These are phyloP conservation scores for Crucibulum laeve DNA, from an alignment of 768 basidiomycete species.

Conservation along the genomic window DNA sequence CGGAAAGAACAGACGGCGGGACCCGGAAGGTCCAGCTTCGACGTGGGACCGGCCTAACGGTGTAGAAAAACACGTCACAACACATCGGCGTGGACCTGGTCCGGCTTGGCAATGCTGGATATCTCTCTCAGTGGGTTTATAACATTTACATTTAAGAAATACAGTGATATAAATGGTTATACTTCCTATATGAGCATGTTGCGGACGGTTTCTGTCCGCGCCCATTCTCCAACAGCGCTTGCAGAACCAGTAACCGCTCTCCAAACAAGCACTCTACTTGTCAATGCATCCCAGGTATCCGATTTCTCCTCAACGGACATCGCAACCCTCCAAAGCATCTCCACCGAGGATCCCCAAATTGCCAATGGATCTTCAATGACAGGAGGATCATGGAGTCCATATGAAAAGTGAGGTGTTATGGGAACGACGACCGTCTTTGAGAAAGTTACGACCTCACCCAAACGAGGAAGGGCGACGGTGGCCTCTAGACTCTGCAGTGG, in stretches of 20 bases:
- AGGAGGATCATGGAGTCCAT: constrained; percentile 29
- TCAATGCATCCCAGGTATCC: constrained; percentile 47
- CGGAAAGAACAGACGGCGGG: constrained; percentile 7
- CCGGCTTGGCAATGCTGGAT: not conserved
- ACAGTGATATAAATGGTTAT: not conserved
- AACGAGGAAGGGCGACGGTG: constrained; percentile 8
- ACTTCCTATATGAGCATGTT: constrained; percentile 11
- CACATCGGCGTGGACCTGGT: not conserved
- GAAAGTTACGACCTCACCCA: not conserved
- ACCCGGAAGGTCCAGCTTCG: constrained; percentile 6
- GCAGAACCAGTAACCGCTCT: constrained; percentile 36
- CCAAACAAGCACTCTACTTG: constrained; percentile 53
- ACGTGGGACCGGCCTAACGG: constrained; percentile 4
- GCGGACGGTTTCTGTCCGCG: constrained; percentile 28
- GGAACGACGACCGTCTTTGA: constrained; percentile 1
- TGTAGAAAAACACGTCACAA: constrained; percentile 3
- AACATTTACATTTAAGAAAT: not conserved
- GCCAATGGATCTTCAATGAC: constrained; percentile 21
- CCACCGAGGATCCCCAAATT: constrained; percentile 49
- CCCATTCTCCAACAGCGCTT: constrained; percentile 49
- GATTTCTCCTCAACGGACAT: constrained; percentile 33
- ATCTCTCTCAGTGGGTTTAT: not conserved
- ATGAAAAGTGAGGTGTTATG: constrained; percentile 27
- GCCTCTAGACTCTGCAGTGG: constrained; percentile 25
- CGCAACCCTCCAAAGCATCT: constrained; percentile 50